These are phyloP conservation scores for Ramaria sp. DNA, from an alignment of 768 basidiomycete genomes.

Conservation along the genomic window DNA sequence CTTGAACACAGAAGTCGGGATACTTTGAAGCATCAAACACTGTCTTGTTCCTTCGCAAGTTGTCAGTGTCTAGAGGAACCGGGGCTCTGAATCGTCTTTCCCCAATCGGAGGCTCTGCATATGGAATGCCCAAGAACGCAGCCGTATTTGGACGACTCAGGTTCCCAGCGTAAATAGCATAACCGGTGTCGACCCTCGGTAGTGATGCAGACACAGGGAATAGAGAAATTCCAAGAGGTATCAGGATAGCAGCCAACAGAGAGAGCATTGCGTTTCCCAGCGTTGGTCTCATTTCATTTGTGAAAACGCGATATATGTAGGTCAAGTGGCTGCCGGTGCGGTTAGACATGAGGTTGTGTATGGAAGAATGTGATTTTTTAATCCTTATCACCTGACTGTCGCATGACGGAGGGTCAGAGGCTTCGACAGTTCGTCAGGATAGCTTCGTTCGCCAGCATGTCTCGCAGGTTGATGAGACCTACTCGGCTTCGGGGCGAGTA, in stretches of 20 bases:
- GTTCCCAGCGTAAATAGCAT: conserved; percentile 48
- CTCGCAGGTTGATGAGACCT: too few relatives aligned
- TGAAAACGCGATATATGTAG: not conserved
- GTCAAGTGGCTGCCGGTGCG: not conserved
- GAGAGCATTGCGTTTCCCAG: not conserved
- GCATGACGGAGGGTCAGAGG: not conserved
- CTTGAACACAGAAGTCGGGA: conserved; percentile 52
- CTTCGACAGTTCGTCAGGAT: too few relatives aligned
- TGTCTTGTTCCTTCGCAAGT: conserved; percentile 12
- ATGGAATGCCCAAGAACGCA: conserved; percentile 37
- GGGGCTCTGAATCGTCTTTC: conserved; percentile 32
- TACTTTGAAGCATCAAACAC: conserved; percentile 43
- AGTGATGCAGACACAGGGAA: not conserved
- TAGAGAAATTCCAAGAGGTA: not conserved
- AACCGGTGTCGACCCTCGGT: conserved; percentile 38
- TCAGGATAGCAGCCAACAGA: not conserved
- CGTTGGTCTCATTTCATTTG: not conserved
- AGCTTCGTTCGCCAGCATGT: too few relatives aligned
- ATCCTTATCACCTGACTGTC: not conserved
- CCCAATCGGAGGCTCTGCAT: conserved; percentile 26
- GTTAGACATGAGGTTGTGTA: not conserved
- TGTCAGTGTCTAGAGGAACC: conserved; percentile 35
- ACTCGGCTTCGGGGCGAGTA: too few relatives aligned
- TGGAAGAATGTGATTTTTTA: not conserved
- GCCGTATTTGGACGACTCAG: conserved; percentile 39